Evolutionary conservation across 2,329 filamentous ascomycete genomes (phyloP).

Genomic region (Cercospora nicotianae): DNA sequence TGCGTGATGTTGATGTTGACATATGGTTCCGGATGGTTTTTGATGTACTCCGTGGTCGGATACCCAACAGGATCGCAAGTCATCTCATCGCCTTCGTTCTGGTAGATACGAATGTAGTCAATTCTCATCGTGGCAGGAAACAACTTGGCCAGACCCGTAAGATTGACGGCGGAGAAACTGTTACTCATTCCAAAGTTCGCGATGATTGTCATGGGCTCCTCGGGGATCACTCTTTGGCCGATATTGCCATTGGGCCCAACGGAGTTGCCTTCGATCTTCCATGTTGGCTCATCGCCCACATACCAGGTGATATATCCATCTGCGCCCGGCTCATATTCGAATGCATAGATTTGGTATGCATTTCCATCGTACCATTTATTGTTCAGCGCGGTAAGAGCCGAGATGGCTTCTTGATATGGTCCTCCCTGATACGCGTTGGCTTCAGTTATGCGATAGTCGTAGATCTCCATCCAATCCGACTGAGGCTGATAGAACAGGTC

Average conservation of each 20-base stretch:
- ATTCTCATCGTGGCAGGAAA: constrained; percentile 66
- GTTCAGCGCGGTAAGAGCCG: constrained; percentile 61
- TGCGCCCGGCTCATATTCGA: constrained; percentile 62
- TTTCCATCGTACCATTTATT: constrained; percentile 67
- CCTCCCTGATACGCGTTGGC: constrained; percentile 64
- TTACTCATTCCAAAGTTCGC: constrained; percentile 71
- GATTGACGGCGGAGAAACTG: constrained; percentile 63
- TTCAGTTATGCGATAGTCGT: constrained; percentile 57
- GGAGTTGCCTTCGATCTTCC: constrained; percentile 61
- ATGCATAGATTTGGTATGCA: constrained; percentile 62
- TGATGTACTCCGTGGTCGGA: constrained; percentile 67
- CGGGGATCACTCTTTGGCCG: constrained; percentile 63
- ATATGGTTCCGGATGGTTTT: constrained; percentile 61
- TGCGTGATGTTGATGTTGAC: constrained; percentile 63
- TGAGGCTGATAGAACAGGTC: constrained; percentile 67
- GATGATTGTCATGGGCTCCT: constrained; percentile 67
- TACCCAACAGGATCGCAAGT: constrained; percentile 69
- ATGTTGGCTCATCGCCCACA: constrained; percentile 64
- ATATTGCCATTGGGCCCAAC: constrained; percentile 69
- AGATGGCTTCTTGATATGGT: constrained; percentile 63
- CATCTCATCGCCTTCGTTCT: constrained; percentile 57
- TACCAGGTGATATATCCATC: constrained; percentile 67
- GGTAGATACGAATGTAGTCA: constrained; percentile 71
- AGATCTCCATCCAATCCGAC: constrained; percentile 63
- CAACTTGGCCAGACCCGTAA: constrained; percentile 55